These are phyloP conservation scores for Cytospora paraplurivora DNA, from an alignment of 2,329 filamentous ascomycete species.

Conservation along the genomic window DNA sequence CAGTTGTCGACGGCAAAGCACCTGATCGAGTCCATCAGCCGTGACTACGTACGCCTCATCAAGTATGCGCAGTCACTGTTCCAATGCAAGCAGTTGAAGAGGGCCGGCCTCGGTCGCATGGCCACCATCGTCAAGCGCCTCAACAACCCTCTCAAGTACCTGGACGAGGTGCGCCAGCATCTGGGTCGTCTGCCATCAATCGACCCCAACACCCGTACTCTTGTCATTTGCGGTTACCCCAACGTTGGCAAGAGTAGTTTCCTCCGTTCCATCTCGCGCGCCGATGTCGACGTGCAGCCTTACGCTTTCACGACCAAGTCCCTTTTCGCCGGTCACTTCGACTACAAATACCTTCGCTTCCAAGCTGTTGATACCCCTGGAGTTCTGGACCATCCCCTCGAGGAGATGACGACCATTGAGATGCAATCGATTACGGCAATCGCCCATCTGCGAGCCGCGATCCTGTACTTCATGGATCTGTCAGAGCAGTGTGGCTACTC, in stretches of 20 bases:
- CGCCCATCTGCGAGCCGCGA: conserved; percentile 91
- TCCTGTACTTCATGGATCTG: conserved; percentile 97
- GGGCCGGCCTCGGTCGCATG: conserved; percentile 95
- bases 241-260: conserved; percentile 98
- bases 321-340: conserved; percentile 95
- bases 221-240: conserved; percentile 95
- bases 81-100: conserved; percentile 99
- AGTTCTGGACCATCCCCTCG: conserved; percentile 93
- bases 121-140: conserved; percentile 93
- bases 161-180: conserved; percentile 96
- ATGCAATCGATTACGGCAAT: conserved; percentile 99
- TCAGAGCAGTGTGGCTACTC: conserved; percentile 97
- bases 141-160: conserved; percentile 91
- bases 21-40: conserved; percentile 90
- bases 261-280: conserved; percentile 85
- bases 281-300: conserved; percentile 95
- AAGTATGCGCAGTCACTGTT: conserved; percentile 92
- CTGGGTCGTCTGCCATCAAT: conserved; percentile 97
- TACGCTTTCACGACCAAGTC: conserved; percentile 99
- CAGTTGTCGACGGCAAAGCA: conserved; percentile 96
- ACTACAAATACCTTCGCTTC: conserved; percentile 90
- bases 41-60: conserved; percentile 93
- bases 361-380: conserved; percentile 88
- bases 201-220: conserved; percentile 93
- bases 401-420: conserved; percentile 99